Percentiles rank a stretch among this genome's conserved stretches.
Conservation (phyloP, 306 rosid species). For the Trichosanthes truncata region DNA sequence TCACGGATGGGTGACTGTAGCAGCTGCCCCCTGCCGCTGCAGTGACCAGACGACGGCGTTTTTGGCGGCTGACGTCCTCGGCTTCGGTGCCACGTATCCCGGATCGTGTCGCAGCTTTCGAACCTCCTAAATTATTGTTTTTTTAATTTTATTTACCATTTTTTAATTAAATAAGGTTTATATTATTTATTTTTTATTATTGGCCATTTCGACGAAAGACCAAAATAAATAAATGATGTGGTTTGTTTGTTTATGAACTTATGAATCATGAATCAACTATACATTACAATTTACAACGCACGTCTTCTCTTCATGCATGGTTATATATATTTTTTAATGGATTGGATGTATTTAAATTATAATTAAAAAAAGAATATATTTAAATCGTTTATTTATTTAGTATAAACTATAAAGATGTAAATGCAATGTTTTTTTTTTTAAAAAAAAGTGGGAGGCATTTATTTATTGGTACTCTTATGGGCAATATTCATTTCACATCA, state of each 20-base stretch:
- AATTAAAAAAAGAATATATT: too few relatives aligned
- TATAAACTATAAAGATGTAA: not conserved
- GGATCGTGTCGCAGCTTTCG: constrained; percentile 43
- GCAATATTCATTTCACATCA: too few relatives aligned
- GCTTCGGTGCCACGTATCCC: constrained; percentile 29
- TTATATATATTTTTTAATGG: not conserved
- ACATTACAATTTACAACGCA: not conserved
- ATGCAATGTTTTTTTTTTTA: too few relatives aligned
- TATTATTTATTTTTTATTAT: not conserved
- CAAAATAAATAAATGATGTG: not conserved
- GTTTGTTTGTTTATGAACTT: too few relatives aligned
- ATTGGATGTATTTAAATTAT: not conserved
- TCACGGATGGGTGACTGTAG: not conserved
- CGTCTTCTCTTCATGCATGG: not conserved
- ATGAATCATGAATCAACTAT: not conserved
- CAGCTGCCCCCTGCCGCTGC: not conserved
- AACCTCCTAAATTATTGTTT: constrained; percentile 29
- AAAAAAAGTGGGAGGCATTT: too few relatives aligned
- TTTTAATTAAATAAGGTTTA: not conserved
- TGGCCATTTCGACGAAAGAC: not conserved
- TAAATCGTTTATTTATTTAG: not conserved
- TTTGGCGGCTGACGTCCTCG: constrained; percentile 13
- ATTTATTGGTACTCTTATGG: too few relatives aligned
- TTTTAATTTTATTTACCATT: not conserved
- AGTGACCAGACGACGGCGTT: constrained; percentile 27